phyloP scores from a whole-genome alignment of 768 basidiomycete genomes.

The Lentinula guzmanii region DNA sequence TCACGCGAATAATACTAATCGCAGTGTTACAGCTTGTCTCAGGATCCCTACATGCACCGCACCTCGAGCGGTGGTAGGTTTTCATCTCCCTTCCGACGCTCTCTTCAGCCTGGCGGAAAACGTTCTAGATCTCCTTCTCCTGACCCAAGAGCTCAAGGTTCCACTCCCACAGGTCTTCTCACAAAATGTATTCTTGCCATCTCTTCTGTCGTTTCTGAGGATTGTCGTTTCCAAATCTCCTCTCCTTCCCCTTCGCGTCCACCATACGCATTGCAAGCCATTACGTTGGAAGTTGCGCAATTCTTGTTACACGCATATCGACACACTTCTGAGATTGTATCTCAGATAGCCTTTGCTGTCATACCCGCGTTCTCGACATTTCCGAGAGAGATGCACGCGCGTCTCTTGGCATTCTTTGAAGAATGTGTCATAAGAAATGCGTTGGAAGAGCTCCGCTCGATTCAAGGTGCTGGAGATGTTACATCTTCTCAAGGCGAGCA shows the following conservation, averaged over 20 bases:
- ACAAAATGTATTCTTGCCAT: slow-evolving; percentile 54
- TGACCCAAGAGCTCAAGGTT: slow-evolving; percentile 18
- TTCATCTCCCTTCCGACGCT: slow-evolving; percentile 39
- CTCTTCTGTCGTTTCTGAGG: slow-evolving; percentile 61
- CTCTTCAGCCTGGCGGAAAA: slow-evolving; percentile 33
- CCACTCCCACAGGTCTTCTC: slow-evolving; percentile 43
- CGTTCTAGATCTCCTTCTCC: slow-evolving; percentile 52
- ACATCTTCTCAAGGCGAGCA: not conserved
- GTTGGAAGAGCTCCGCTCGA: slow-evolving; percentile 37
- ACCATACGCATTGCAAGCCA: slow-evolving; percentile 69
- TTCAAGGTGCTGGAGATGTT: slow-evolving; percentile 20
- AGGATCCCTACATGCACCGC: slow-evolving; percentile 1
- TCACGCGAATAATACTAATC: not conserved
- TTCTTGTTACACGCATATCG: slow-evolving; percentile 53
- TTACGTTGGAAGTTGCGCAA: slow-evolving; percentile 67
- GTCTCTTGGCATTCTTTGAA: slow-evolving; percentile 67
- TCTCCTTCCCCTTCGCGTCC: slow-evolving; percentile 60
- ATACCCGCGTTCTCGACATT: slow-evolving; percentile 76
- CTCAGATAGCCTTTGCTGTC: slow-evolving; percentile 59
- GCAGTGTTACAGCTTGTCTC: not conserved
- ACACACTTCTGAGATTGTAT: slow-evolving; percentile 43
- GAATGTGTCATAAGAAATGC: slow-evolving; percentile 49
- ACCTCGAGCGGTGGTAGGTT: slow-evolving; percentile 16
- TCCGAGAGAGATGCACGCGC: slow-evolving; percentile 50
- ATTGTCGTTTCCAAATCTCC: slow-evolving; percentile 61